Base-by-base conservation (phyloP, 1,139 yeast species). In the Lodderomyces margitis region DNA sequence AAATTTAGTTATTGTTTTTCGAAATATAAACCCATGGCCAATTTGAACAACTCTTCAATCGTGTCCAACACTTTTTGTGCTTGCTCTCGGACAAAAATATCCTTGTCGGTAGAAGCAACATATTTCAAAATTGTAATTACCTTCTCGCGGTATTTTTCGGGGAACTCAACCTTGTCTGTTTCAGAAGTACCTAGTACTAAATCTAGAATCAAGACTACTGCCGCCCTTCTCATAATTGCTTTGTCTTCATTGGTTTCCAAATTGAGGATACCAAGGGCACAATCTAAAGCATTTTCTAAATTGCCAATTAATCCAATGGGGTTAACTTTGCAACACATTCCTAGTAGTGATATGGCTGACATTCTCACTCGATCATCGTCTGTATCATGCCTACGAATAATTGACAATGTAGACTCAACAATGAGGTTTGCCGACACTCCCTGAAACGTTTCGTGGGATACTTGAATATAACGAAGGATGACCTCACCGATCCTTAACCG, bases 311-410 rank as follows among this genome's bases (percentile, higher is more conserved):
- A 55, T 0, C 85, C 87, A 2, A 67, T 48, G 0, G 88, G 82
- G 50, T 81, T 80, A 2, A 68, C 67, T 46, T 78, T 78, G 54
- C 89, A 78, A 25, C 85, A 68, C 5, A 75, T 63, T 16, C 96
- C 96, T 15, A 91, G 61, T 12, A 92, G 60, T 1, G 96, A 87
- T 80, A 89, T 75, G 0, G 96, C 80, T 1, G 97, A 89, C 85
- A 88, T 83, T 50, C 97, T 70, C 34, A 88, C 53, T 35, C 83
- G 72, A 43, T 73, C 68, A 51, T 88, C 96, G 1, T 57, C 56
- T 2, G 66, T 60, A 1, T 46, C 51, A 1, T 47, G 44, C 15
- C 68, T 61, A 39, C 78, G 57, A 2, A 78, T 69, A 35, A 75
- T 53, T 1, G 56, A 39, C 4, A 82, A 52, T 32, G 76, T 60